Conservation (phyloP, 805 yeast species). For the Saturnispora mendoncae region DNA sequence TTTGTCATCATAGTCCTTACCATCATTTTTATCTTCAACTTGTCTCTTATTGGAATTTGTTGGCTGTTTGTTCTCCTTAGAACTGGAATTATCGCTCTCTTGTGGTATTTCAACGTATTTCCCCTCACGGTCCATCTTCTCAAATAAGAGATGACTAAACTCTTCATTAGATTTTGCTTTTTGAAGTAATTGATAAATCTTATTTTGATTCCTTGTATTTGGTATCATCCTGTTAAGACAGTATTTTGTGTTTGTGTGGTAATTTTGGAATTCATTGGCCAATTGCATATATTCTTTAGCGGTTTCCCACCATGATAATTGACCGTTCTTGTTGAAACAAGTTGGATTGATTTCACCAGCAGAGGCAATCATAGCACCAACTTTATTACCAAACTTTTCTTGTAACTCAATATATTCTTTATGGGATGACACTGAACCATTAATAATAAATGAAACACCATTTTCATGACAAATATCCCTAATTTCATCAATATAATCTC, state of each 20-base stretch:
- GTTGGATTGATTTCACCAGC: slow-evolving; percentile 84
- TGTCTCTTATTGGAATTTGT: slow-evolving; percentile 11
- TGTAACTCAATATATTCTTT: slow-evolving; percentile 47
- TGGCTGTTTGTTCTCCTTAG: slow-evolving; percentile 1
- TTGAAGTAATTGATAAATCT: slow-evolving; percentile 48
- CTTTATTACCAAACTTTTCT: slow-evolving; percentile 41
- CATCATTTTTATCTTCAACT: slow-evolving; percentile 1
- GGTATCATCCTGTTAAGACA: slow-evolving; percentile 73
- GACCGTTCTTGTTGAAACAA: slow-evolving; percentile 43
- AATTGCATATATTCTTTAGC: slow-evolving; percentile 47
- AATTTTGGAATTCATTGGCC: slow-evolving; percentile 52
- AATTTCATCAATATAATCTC: slow-evolving; percentile 58
- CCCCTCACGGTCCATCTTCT: slow-evolving; percentile 32
- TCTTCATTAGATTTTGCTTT: slow-evolving; percentile 49
- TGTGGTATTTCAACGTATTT: slow-evolving; percentile 11
- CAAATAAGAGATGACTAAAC: slow-evolving; percentile 30
- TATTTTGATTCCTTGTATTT: slow-evolving; percentile 24
- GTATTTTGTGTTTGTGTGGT: slow-evolving; percentile 69
- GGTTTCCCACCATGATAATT: slow-evolving; percentile 45
- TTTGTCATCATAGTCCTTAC: background rate
- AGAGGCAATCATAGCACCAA: slow-evolving; percentile 94
- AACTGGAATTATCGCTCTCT: background rate
- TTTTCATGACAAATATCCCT: slow-evolving; percentile 50
- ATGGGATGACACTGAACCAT: slow-evolving; percentile 62
- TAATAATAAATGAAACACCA: slow-evolving; percentile 66